Conservation (phyloP, 208 protist genomes). For the Phytomonas francai region DNA sequence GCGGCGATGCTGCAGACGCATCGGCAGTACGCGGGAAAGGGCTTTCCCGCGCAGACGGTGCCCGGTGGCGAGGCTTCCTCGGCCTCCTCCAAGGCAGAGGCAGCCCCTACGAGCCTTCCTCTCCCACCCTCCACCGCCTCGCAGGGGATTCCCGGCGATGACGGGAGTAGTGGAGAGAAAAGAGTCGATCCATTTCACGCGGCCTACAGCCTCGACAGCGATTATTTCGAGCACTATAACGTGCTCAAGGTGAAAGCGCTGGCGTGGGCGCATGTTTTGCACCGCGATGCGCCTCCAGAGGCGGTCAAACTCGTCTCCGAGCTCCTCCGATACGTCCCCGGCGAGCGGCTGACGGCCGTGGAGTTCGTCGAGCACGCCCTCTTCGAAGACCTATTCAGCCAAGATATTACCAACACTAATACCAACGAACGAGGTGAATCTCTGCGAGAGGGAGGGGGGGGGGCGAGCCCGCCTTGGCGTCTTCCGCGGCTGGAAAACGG, state of each 20-base stretch:
- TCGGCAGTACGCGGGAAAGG: too few relatives aligned
- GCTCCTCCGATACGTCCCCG: constrained; percentile 94
- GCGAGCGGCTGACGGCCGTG: constrained; percentile 92
- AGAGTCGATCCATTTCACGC: too few relatives aligned
- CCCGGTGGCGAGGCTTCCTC: too few relatives aligned
- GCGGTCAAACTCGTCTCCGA: constrained; percentile 95
- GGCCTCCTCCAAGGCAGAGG: background rate
- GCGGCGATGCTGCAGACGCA: constrained; percentile 44
- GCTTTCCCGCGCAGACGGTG: too few relatives aligned
- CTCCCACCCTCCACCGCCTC: background rate
- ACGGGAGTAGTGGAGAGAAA: too few relatives aligned
- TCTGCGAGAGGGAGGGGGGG: constrained; percentile 1
- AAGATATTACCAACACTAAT: constrained; percentile 22
- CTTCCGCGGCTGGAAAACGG: constrained; percentile 38
- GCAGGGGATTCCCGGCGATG: background rate
- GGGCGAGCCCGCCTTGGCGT: background rate
- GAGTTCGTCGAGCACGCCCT: constrained; percentile 98
- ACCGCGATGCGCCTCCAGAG: constrained; percentile 61
- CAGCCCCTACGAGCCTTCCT: background rate
- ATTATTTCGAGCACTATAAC: constrained; percentile 78
- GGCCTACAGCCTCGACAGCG: too few relatives aligned
- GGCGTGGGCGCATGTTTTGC: constrained; percentile 90
- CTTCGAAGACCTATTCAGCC: constrained; percentile 91
- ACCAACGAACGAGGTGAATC: background rate
- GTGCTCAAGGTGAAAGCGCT: constrained; percentile 95